phyloP scores from a whole-genome alignment of 495 filamentous ascomycete species.

The Friedmanniomyces endolithicus region DNA sequence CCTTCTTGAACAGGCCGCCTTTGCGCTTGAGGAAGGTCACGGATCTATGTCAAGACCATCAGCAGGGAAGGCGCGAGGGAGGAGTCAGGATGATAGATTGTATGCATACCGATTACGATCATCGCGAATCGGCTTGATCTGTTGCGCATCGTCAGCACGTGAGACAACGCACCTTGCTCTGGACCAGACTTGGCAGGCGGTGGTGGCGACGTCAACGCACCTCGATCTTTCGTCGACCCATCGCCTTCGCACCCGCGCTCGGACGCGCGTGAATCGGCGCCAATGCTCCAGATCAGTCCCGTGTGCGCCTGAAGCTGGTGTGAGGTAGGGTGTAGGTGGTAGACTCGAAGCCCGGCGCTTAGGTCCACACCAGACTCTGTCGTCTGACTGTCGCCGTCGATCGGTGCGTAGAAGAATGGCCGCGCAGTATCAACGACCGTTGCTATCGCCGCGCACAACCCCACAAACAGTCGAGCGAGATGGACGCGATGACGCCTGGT shows the following conservation, averaged over 20 bases:
- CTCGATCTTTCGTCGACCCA: constrained; percentile 77
- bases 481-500: too few species aligned
- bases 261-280: neutral
- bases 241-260: constrained; percentile 24
- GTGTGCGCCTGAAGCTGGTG: neutral
- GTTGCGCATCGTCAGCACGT: neutral
- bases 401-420: too few species aligned
- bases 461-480: too few species aligned
- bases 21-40: constrained; percentile 98
- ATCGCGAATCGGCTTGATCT: constrained; percentile 98
- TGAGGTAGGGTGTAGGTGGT: too few species aligned
- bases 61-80: neutral
- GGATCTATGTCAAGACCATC: constrained; percentile 16
- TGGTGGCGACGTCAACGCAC: too few species aligned
- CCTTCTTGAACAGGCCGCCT: constrained; percentile 98
- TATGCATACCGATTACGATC: constrained; percentile 88
- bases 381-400: too few species aligned
- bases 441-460: too few species aligned
- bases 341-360: too few species aligned
- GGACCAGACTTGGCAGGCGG: too few species aligned
- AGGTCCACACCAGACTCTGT: too few species aligned
- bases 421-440: too few species aligned
- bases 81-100: neutral
- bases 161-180: too few species aligned
- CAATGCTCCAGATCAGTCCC: neutral